Percentiles rank a stretch among this genome's conserved stretches.
Conservation (phyloP, 2,329 filamentous ascomycete genomes). For the Monosporascus sp. region DNA sequence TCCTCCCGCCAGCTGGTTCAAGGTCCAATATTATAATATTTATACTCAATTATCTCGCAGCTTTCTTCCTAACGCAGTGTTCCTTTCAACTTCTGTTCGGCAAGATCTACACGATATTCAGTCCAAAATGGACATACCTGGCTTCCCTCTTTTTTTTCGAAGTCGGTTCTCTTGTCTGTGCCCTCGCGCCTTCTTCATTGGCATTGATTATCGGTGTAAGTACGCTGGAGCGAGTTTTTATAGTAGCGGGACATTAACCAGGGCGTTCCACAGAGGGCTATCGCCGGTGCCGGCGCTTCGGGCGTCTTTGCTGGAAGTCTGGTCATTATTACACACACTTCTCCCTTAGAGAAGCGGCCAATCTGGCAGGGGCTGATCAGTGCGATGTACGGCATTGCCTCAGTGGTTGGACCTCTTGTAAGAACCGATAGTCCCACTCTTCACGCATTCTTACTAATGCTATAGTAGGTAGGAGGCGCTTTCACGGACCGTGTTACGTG, state of each 20-base stretch:
- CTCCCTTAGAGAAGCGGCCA: constrained; percentile 24
- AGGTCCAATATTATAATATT: no score
- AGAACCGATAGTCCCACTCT: no score
- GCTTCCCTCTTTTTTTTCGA: constrained; percentile 25
- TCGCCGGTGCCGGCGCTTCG: constrained; percentile 31
- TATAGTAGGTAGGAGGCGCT: constrained; percentile 20
- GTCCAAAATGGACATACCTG: constrained; percentile 25
- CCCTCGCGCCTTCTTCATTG: constrained; percentile 25
- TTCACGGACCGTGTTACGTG: constrained; percentile 32
- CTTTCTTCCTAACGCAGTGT: constrained; percentile 24
- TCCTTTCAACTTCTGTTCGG: constrained; percentile 30
- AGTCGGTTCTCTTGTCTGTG: constrained; percentile 32
- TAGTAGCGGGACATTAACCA: no score
- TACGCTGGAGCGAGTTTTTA: no score
- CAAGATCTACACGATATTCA: constrained; percentile 29
- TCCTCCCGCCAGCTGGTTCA: no score
- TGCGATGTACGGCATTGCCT: constrained; percentile 16
- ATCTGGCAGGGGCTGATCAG: constrained; percentile 28
- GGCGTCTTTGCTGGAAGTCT: constrained; percentile 30
- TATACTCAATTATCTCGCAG: no score
- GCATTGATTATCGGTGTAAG: constrained; percentile 27
- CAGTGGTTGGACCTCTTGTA: no score
- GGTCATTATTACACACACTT: constrained; percentile 25
- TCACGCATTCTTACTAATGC: no score
- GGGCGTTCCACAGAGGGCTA: constrained; percentile 14